These are phyloP conservation scores for Suillus luteus DNA, from an alignment of 768 basidiomycete species.

Conservation along the genomic window DNA sequence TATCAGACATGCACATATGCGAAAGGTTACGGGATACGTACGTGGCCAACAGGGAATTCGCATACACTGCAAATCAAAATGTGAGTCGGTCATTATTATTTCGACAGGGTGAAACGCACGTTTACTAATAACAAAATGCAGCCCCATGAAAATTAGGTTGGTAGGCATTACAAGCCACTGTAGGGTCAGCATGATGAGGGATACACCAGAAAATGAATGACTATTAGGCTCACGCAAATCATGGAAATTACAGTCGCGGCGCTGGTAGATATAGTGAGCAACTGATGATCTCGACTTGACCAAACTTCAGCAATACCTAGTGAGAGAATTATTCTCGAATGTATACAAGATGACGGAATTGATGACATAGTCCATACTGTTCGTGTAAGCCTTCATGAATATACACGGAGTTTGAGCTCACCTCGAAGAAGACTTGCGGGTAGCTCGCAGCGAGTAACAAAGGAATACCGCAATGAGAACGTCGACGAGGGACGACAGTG, in stretches of 20 bases:
- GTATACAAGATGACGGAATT: conserved; percentile 52
- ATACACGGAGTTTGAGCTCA: conserved; percentile 11
- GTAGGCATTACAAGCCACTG: conserved; percentile 49
- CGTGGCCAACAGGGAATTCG: conserved; percentile 53
- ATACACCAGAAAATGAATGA: background rate
- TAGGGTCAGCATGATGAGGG: background rate
- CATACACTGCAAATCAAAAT: conserved; percentile 41
- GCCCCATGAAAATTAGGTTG: conserved; percentile 53
- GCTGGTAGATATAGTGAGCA: conserved; percentile 26
- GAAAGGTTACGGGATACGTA: conserved; percentile 12
- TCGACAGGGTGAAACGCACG: conserved; percentile 29
- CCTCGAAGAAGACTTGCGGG: conserved; percentile 43
- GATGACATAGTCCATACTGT: conserved; percentile 49
- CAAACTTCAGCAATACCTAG: conserved; percentile 35
- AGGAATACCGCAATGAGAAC: conserved; percentile 49
- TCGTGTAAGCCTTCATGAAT: background rate
- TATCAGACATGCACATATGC: background rate
- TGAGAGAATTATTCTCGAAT: conserved; percentile 54
- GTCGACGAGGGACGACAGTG: conserved; percentile 51
- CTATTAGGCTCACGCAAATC: conserved; percentile 38
- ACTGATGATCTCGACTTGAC: background rate
- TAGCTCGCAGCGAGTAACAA: conserved; percentile 43
- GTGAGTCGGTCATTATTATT: conserved; percentile 2
- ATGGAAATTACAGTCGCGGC: conserved; percentile 44
- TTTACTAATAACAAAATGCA: conserved; percentile 57